Evolutionary conservation across 129 eudicot species (phyloP), one percentile per base, ranked within the genome.

Genomic region (Dittrichia graveolens): DNA sequence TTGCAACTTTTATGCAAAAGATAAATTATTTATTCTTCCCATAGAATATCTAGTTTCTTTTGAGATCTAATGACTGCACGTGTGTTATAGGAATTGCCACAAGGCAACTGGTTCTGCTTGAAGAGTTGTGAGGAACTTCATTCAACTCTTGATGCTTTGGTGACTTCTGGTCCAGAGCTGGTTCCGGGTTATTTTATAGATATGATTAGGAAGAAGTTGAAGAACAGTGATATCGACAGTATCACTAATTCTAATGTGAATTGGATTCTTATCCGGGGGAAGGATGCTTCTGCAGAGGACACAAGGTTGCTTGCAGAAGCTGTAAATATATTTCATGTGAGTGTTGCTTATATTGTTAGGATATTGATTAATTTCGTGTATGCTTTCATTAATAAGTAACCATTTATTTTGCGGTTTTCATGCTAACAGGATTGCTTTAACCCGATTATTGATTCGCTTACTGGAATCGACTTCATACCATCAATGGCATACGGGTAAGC

Each of bases 401-500:
- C 41, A 74, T 65, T 73, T 41, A 59, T 59, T 24, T 3, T 63
- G 41, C 13, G 15, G 55, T 57, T 11, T 59, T 80, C 8, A 60
- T 69, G 14, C 44, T 77, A 64, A 61, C 88, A 94, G 99, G 94
- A 81, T 31, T 72, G 83, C 61, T 94, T 94, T 71, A 86, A 80
- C 41, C 97, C 97, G 13, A 86, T 94, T 60, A 72, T 84, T 74
- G 99, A 94, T 84, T 34, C 74, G 8, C 76, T 47, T 58, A 84
- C 91, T 37, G 88, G 85, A 45, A 82, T 77, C 10, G 97, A 94
- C 72, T 83, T 90, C 56, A 90, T 94, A 63, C 84, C 90, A 7
- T 72, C 91, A 15, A 85, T 94, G 91, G 96, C 88, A 73, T 82
- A 88, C 78, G 97, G 97, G 99, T 94, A 86, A 72, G 31, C 31